phyloP scores from a whole-genome alignment of 306 rosid genomes.

The Abrus precatorius region DNA sequence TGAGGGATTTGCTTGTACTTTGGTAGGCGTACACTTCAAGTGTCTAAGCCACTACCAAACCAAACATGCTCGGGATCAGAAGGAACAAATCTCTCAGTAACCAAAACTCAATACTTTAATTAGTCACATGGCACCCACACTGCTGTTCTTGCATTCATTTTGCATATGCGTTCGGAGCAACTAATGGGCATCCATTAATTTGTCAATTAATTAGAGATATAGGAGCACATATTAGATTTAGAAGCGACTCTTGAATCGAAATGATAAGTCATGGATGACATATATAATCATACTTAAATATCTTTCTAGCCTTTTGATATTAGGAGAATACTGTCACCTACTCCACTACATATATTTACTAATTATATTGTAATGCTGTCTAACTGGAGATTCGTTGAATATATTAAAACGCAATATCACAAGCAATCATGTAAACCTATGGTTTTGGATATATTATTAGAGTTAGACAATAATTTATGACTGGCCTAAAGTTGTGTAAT shows the following conservation, averaged over 20 bases:
- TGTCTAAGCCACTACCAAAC: conserved; percentile 43
- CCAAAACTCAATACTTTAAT: conserved; percentile 41
- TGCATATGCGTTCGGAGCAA: conserved; percentile 9
- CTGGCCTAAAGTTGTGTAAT: conserved; percentile 23
- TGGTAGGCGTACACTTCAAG: conserved; percentile 37
- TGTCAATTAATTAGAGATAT: conserved; percentile 21
- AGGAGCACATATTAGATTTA: conserved; percentile 24
- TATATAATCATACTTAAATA: conserved; percentile 18
- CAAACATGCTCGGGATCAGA: conserved; percentile 14
- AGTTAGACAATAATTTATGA: conserved; percentile 13
- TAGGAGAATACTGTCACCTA: conserved; percentile 48
- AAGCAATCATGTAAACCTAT: conserved; percentile 33
- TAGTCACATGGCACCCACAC: conserved; percentile 55
- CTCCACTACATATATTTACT: conserved; percentile 54
- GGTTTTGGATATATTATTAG: conserved; percentile 18
- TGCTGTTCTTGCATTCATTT: conserved; percentile 28
- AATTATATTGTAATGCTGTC: conserved; percentile 30
- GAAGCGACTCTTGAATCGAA: conserved; percentile 25
- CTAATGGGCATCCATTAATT: background rate
- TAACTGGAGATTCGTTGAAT: conserved; percentile 34
- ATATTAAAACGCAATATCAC: conserved; percentile 36
- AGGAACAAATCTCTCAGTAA: conserved; percentile 29
- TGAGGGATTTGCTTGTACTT: conserved; percentile 46
- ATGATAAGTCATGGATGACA: conserved; percentile 6
- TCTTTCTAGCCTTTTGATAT: background rate